These are phyloP conservation scores for Potentilla sterilis DNA, from an alignment of 306 rosid genomes.

Conservation along the genomic window DNA sequence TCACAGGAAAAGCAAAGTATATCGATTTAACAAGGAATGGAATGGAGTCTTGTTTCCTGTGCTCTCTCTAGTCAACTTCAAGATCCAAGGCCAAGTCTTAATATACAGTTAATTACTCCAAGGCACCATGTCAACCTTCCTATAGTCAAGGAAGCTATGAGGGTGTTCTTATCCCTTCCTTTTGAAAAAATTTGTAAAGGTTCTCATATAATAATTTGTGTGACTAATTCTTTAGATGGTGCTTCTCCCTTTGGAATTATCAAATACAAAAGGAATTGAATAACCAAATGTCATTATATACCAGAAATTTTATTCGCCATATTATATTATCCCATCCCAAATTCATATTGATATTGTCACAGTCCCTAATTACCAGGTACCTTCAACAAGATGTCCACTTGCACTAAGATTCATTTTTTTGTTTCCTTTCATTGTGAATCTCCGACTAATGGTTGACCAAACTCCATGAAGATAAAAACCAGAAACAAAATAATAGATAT, in stretches of 20 bases:
- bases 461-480: not conserved
- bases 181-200: not conserved
- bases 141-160: not conserved
- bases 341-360: not conserved
- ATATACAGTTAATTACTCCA: not conserved
- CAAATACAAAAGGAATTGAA: not conserved
- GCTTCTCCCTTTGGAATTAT: not conserved
- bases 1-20: not conserved
- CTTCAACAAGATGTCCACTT: conserved; percentile 5
- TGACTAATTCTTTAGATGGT: not conserved
- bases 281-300: not conserved
- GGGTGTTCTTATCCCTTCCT: not conserved
- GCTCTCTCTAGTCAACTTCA: not conserved
- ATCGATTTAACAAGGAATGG: not conserved
- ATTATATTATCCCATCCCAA: not conserved
- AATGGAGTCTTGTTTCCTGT: not conserved
- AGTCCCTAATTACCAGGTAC: not conserved
- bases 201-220: not conserved
- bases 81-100: not conserved
- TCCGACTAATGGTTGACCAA: conserved; percentile 6
- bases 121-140: not conserved
- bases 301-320: not conserved
- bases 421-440: not conserved
- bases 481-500: not conserved
- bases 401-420: not conserved